Evolutionary conservation across 768 basidiomycete species (phyloP), one percentile per base, ranked within the genome.

Genomic region (Royoungia palumana): DNA sequence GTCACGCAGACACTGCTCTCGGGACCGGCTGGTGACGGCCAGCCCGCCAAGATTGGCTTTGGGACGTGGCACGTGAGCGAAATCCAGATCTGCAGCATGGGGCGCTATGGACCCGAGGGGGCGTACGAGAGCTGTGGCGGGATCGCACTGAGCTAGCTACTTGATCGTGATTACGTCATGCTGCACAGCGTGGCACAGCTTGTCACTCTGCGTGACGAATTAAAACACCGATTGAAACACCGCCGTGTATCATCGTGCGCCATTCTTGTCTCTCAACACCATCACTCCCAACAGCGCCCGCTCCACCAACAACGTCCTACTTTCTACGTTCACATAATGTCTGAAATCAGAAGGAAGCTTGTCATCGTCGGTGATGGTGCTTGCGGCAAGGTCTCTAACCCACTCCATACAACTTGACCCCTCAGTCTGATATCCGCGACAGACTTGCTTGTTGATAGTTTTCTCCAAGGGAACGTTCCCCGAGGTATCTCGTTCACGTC

Each of bases 361-460:
- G 94, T 98, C 70, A 96, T 97, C 71, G 94, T 98, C 59, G 94
- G 94, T 70, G 94, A 95, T 76, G 94, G 94, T 81, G 92, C 91
- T 72, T 94, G 91, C 62, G 92, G 91, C 75, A 93, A 94, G 88
- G 89, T 89, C 34, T 42, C 61, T 45, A 27, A 46, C 47, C 28
- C 17, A 10, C n/a, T 21, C n/a, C 24, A 21, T 49, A 35, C 13
- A 24, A 34, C 28, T 20, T 40, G 25, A 53, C 28, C 60, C 41
- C 47, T 53, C 30, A 32, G 56, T 57, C 59, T 55, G 39, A 62
- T 58, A 42, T 44, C 54, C 47, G 40, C 35, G 54, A 49, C 62
- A 91, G 87, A 94, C 92, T 59, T 94, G 91, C 74, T 74, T 94
- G 66, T 81, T 95, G 75, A 94, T 94, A 64, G 93, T 95, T 65